phyloP scores from a whole-genome alignment of 805 yeast species.

The Sungouiella thailandica region DNA sequence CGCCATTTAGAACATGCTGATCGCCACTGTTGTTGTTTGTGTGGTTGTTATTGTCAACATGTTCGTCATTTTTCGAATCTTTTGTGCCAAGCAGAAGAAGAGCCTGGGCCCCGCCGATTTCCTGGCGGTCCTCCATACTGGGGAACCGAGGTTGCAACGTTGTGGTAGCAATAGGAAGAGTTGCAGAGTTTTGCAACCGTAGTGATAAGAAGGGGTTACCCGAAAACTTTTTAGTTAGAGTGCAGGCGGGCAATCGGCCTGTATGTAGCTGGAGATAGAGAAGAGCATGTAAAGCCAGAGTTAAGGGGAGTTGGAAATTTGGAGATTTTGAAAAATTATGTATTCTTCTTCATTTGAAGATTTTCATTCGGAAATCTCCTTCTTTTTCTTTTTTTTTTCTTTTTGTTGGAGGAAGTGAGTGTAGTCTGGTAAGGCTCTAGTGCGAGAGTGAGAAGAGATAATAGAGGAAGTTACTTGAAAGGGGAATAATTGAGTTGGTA shows the following conservation, averaged over 20 bases:
- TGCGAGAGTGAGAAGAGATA: too few relatives aligned
- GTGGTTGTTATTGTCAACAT: not conserved
- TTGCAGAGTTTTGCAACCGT: constrained; percentile 13
- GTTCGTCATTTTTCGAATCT: constrained; percentile 2
- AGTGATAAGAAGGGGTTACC: constrained; percentile 15
- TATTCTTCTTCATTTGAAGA: too few relatives aligned
- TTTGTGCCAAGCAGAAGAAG: constrained; percentile 37
- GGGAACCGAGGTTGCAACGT: not conserved
- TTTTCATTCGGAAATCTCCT: too few relatives aligned
- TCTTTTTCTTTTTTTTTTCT: too few relatives aligned
- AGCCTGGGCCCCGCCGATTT: constrained; percentile 45
- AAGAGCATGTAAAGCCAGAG: too few relatives aligned
- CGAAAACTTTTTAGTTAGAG: constrained; percentile 7
- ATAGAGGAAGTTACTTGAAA: too few relatives aligned
- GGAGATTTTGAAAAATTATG: too few relatives aligned
- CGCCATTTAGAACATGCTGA: not conserved
- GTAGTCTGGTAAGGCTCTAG: too few relatives aligned
- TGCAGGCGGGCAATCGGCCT: not conserved
- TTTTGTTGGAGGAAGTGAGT: too few relatives aligned
- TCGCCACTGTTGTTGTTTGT: constrained; percentile 1
- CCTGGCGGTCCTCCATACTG: constrained; percentile 32
- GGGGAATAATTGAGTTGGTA: too few relatives aligned
- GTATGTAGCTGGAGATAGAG: too few relatives aligned
- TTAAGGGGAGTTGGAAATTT: too few relatives aligned
- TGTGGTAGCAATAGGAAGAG: constrained; percentile 1